Base-by-base conservation (phyloP, 306 rosid species). In the Delonix regia region DNA sequence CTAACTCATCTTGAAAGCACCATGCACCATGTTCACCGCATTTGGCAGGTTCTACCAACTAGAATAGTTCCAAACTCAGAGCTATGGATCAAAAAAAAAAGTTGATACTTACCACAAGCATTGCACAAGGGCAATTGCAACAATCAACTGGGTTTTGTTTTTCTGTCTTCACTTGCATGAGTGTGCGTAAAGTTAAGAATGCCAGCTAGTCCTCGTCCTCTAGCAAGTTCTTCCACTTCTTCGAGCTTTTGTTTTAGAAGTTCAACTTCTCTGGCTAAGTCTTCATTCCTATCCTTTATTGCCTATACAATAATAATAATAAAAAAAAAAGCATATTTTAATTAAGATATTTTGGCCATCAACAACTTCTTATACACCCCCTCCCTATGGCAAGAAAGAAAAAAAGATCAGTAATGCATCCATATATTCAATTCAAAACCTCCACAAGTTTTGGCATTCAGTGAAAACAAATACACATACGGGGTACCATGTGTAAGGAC, bases 131-230 rank as follows among this genome's bases (percentile, higher is more conserved):
- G 34, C 39, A 62, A 55, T 19, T 62, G 81, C 79, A 30, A 6
- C 63, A 77, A 66, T 79, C 69, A 85, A 67, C 36, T 71, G 60
- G 82, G 70, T 65, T 63, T 79, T 24, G 75, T 52, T 59, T 82
- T 75, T 57, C n/a, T 33, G 38, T 75, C 82, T 63, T 59, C 80
- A 34, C 18, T 69, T 10, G 65, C 64, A 55, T 78, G 62, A 47
- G 18, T 9, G 28, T 69, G 27, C 62, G 73, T 78, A 62, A 74
- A 69, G 73, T 78, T 74, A 69, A 69, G 57, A 51, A 69, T 45
- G 74, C 74, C 72, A 28, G 57, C 12, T 45, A 25, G 56, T 69
- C 73, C 41, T 44, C 57, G 38, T 16, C 57, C 74, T 45, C 74
- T 69, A 15, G 74, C 73, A 56, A 78, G 28, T 74, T 81, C 81